Evolutionary conservation across 2,329 filamentous ascomycete genomes (phyloP), one percentile per base, ranked within the genome.

Genomic region (Fusarium graminum): DNA sequence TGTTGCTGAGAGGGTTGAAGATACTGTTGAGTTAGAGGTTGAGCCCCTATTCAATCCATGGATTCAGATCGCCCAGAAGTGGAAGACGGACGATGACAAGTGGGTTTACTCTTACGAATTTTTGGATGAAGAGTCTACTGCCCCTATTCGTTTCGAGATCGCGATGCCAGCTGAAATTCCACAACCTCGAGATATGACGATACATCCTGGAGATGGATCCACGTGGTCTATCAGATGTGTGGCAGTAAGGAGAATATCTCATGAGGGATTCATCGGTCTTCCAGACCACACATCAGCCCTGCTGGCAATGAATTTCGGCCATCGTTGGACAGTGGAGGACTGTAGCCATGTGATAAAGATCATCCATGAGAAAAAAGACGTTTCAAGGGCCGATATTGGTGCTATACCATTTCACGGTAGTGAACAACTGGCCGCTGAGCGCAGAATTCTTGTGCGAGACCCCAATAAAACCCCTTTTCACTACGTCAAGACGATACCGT

Each of bases 11-110:
- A 68, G 83, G 2, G 78, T 82, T 32, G 73, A 74, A 3, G 78
- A 81, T 1, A 71, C 71, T 3, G 61, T 79, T 0, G 67, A 79
- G 11, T 70, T 76, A 4, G 61, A 74, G 6, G 80, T 82, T 4
- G 76, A 77, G 6, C 72, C 76, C 7, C 72, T 77, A 16, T 76
- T 81, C 51, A 80, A 80, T 22, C 85, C 85, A 0, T 88, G 86
- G 85, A 54, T 59, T 0, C 51, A 68, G 6, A 68, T 86, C 10
- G 80, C 82, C 0, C 68, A 71, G 19, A 74, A 74, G 6, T 88
- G 85, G 85, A 67, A 65, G 16, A 41, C 62, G 0, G 28, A 29
- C 0, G 45, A 52, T 0, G 51, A 63, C n/a, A 68, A 61, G 55
- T 68, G 71, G 75, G 19, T 70, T 49, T 70, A 77, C 68, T 17